A percentile compares a stretch with the other conserved stretches of the same genome.
Conservation (phyloP, 148 eudicot species). For the Cornus controversa region DNA sequence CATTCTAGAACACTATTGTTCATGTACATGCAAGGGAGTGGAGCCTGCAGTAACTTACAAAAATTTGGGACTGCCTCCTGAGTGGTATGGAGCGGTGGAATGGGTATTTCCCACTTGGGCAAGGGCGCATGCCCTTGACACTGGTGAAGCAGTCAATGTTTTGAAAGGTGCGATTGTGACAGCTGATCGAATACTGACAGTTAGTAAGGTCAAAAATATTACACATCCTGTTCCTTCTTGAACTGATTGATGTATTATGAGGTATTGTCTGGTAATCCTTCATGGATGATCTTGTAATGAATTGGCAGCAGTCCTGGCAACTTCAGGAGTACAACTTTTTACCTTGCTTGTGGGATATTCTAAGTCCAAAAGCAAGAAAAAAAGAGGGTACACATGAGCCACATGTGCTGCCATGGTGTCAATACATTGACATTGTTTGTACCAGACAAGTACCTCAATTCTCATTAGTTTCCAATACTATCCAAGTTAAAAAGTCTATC, state of each 20-base stretch:
- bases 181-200: constrained; percentile 88
- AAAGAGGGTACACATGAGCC: background rate
- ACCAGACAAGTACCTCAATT: constrained; percentile 1
- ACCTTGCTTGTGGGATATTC: background rate
- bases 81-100: constrained; percentile 87
- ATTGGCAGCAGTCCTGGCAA: background rate
- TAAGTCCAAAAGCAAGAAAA: background rate
- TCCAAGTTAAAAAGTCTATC: constrained; percentile 3
- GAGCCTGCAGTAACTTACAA: constrained; percentile 83
- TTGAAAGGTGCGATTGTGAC: constrained; percentile 93
- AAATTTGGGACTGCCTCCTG: constrained; percentile 81
- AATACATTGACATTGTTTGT: background rate
- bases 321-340: background rate
- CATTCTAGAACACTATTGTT: constrained; percentile 3
- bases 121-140: constrained; percentile 91
- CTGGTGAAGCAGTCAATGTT: constrained; percentile 94
- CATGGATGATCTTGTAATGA: background rate
- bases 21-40: constrained; percentile 64
- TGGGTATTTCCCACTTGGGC: constrained; percentile 99
- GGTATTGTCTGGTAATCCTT: constrained; percentile 1
- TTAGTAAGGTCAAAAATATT: constrained; percentile 68
- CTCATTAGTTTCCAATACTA: background rate
- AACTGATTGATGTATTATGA: background rate
- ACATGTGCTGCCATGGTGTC: constrained; percentile 3
- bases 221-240: background rate